phyloP scores from a whole-genome alignment of 352 stramenopile genomes.

The Pythium oligandrum region DNA sequence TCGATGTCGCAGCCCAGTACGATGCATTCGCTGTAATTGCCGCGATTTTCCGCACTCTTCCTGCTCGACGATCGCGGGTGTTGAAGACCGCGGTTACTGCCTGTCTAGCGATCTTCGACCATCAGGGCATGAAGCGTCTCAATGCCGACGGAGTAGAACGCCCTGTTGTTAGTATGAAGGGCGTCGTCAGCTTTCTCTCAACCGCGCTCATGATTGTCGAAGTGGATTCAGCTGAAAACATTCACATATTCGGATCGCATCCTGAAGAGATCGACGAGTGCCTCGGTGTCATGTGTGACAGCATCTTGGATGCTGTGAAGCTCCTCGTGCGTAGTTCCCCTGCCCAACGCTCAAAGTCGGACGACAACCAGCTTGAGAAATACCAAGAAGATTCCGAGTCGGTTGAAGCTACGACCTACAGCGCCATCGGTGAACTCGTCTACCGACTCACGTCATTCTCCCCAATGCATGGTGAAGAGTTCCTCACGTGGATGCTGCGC shows the following conservation, averaged over 20 bases:
- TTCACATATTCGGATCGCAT: constrained; percentile 30
- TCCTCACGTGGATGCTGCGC: constrained; percentile 61
- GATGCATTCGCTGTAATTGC: constrained; percentile 54
- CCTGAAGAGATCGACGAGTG: constrained; percentile 30
- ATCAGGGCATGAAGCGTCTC: constrained; percentile 37
- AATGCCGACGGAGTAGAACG: neutral
- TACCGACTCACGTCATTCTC: constrained; percentile 54
- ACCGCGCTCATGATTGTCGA: constrained; percentile 40
- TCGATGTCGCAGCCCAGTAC: constrained; percentile 56
- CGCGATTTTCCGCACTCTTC: constrained; percentile 43
- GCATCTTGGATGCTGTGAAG: constrained; percentile 44
- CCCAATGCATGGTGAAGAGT: constrained; percentile 50
- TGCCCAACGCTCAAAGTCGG: constrained; percentile 20
- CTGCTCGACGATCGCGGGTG: constrained; percentile 26
- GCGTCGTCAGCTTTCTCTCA: constrained; percentile 47
- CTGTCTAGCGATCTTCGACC: constrained; percentile 62
- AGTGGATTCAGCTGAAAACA: constrained; percentile 27
- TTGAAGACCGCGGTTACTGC: constrained; percentile 28
- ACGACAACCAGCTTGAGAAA: constrained; percentile 64
- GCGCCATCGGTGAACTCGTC: constrained; percentile 55
- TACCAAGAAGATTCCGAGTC: constrained; percentile 58
- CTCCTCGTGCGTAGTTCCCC: constrained; percentile 55
- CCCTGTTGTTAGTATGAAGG: constrained; percentile 50
- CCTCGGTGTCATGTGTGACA: constrained; percentile 31
- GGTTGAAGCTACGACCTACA: constrained; percentile 59